Base-by-base conservation (phyloP, 2,329 filamentous ascomycete species). In the Claviceps monticola region DNA sequence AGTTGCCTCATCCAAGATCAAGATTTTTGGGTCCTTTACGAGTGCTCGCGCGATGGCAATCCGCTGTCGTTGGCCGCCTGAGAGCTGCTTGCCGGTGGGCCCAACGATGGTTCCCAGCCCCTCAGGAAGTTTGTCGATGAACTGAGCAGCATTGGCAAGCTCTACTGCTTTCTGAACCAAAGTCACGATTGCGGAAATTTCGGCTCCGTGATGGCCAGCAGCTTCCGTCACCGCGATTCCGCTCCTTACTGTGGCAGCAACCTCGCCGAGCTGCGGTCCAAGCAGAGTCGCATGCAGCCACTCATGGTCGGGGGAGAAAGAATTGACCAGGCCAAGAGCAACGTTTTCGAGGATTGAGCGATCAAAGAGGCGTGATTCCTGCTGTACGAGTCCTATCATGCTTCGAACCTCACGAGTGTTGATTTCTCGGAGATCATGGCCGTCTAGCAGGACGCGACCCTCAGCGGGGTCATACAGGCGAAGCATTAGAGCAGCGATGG, bases 21-120 rank as follows among this genome's bases (percentile, higher is more conserved):
- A 68, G 36, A 55, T 78, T 47, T 66, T 64, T 0, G 67, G 67
- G 48, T 66, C 59, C 9, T 61, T 62, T 21, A 70, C 61, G 46
- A 70, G 63, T 34, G 65, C 65, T 13, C 66, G 61, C 8, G 66
- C 65, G 53, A 84, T 82, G 1, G 79, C 76, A 21, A 84, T 70
- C 8, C 80, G 72, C 57, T 84, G 81, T 44, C 78, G 71, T 57
- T 84, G 80, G 2, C 80, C 81, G 34, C 80, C 80, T n/a, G 75
- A 80, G 1, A 84, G 65, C 53, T 79, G 77, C 44, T 77, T 74
- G 1, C 79, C 80, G 14, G 73, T 72, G 57, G 82, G 76, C 3
- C 80, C 80, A 11, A 84, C 78, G 5, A 38, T 29, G 5, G 55
- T 58, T 19, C 49, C 55, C 4, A 48, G 26, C 39, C 52, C 46